These are phyloP conservation scores for Boletus patriciae DNA, from an alignment of 768 basidiomycete species.

Conservation along the genomic window DNA sequence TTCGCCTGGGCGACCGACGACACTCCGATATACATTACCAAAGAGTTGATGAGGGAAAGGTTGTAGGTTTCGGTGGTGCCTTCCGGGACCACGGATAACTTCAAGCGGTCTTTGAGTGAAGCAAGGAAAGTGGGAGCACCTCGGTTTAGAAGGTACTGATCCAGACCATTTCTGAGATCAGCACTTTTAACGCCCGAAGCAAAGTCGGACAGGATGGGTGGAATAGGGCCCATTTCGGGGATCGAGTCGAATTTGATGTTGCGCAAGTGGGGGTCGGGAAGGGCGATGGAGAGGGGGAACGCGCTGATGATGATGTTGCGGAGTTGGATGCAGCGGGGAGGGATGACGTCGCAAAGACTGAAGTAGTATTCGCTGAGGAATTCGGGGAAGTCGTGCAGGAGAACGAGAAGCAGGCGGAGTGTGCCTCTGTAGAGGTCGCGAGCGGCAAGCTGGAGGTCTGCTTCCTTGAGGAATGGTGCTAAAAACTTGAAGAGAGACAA, in stretches of 20 bases:
- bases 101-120: slow-evolving; percentile 78
- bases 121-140: slow-evolving; percentile 69
- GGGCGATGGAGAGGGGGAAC: slow-evolving; percentile 76
- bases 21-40: slow-evolving; percentile 96
- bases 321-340: slow-evolving; percentile 89
- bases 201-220: slow-evolving; percentile 90
- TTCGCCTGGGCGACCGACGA: slow-evolving; percentile 89
- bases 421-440: slow-evolving; percentile 89
- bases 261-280: slow-evolving; percentile 86
- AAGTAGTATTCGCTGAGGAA: slow-evolving; percentile 98
- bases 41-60: slow-evolving; percentile 84
- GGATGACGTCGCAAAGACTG: slow-evolving; percentile 91
- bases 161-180: slow-evolving; percentile 77
- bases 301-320: slow-evolving; percentile 96
- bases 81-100: slow-evolving; percentile 47
- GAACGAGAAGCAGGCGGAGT: slow-evolving; percentile 85
- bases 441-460: slow-evolving; percentile 75
- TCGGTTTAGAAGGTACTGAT: slow-evolving; percentile 81
- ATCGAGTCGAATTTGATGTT: slow-evolving; percentile 71
- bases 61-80: slow-evolving; percentile 69
- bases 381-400: slow-evolving; percentile 98
- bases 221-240: slow-evolving; percentile 90
- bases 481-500: slow-evolving; percentile 95
- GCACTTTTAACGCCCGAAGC: slow-evolving; percentile 75
- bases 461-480: slow-evolving; percentile 82